These are phyloP conservation scores for Hanseniaspora nectarophila DNA, from an alignment of 805 yeast genomes.

Conservation along the genomic window DNA sequence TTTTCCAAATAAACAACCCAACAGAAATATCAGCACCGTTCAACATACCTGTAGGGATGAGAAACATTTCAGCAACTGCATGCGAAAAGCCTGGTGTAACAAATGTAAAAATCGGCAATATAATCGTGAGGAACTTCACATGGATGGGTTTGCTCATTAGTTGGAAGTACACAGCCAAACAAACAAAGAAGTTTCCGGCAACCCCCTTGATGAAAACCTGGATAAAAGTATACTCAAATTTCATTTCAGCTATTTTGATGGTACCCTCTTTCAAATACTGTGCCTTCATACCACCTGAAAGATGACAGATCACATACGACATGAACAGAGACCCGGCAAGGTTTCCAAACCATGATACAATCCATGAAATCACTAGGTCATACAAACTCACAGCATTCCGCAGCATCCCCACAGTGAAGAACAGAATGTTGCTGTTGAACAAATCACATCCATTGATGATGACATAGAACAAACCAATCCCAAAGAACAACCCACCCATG, in stretches of 20 bases:
- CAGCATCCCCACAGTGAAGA: constrained; percentile 54
- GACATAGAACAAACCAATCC: constrained; percentile 65
- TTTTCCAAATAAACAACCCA: constrained; percentile 58
- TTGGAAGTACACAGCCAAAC: constrained; percentile 64
- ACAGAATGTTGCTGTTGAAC: constrained; percentile 62
- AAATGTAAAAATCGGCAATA: constrained; percentile 62
- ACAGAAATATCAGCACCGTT: constrained; percentile 56
- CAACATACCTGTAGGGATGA: constrained; percentile 53
- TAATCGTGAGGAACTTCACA: constrained; percentile 53
- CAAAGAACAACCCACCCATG: constrained; percentile 51
- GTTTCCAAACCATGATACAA: constrained; percentile 55
- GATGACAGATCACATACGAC: constrained; percentile 49
- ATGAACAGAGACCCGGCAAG: constrained; percentile 54
- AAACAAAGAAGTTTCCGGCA: constrained; percentile 69
- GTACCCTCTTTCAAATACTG: constrained; percentile 40
- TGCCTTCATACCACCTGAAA: constrained; percentile 38
- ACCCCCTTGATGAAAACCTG: constrained; percentile 57
- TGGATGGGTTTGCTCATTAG: constrained; percentile 69
- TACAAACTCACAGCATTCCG: constrained; percentile 58
- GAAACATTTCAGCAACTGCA: constrained; percentile 70
- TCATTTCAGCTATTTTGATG: constrained; percentile 33
- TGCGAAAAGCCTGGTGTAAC: constrained; percentile 72
- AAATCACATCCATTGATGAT: constrained; percentile 64
- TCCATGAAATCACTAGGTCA: constrained; percentile 56
- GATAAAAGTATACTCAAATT: constrained; percentile 40